Percentiles rank a stretch among this genome's conserved stretches.
phyloP scores from a whole-genome alignment of 768 basidiomycete species.

The Hypholoma fasciculare region DNA sequence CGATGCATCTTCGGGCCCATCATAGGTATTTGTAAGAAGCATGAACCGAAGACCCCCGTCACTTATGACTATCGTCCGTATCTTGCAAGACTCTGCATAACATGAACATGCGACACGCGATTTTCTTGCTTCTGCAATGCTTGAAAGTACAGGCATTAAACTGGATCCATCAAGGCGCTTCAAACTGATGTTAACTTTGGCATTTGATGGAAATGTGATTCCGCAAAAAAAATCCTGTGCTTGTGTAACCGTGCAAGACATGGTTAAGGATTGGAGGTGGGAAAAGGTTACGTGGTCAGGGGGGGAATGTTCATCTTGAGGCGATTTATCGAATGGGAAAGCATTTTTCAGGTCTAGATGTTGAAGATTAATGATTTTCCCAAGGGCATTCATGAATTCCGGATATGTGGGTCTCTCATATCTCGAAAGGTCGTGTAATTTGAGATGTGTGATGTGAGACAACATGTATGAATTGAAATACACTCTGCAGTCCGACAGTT shows the following conservation, averaged over 20 bases:
- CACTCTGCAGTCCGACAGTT: not conserved
- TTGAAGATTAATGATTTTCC: not conserved
- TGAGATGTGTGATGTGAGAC: not conserved
- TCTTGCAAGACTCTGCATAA: not conserved
- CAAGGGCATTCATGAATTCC: not conserved
- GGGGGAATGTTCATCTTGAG: not conserved
- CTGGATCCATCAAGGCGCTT: not conserved
- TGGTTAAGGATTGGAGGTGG: not conserved
- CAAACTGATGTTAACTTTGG: not conserved
- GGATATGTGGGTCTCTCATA: not conserved
- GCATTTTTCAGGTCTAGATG: not conserved
- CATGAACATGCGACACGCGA: not conserved
- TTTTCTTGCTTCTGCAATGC: not conserved
- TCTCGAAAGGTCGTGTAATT: not conserved
- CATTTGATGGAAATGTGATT: not conserved
- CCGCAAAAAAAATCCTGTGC: not conserved
- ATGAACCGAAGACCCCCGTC: not conserved
- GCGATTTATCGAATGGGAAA: not conserved
- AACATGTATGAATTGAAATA: not conserved
- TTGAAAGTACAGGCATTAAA: not conserved
- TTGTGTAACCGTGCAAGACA: not conserved
- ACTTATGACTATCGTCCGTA: not conserved
- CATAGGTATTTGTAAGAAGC: too few relatives aligned
- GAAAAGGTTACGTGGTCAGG: not conserved
- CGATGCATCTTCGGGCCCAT: too few relatives aligned